Evolutionary conservation across 1,284 basidiomycete genomes (phyloP), one percentile per base, ranked within the genome.

Genomic region (Grifola frondosa): DNA sequence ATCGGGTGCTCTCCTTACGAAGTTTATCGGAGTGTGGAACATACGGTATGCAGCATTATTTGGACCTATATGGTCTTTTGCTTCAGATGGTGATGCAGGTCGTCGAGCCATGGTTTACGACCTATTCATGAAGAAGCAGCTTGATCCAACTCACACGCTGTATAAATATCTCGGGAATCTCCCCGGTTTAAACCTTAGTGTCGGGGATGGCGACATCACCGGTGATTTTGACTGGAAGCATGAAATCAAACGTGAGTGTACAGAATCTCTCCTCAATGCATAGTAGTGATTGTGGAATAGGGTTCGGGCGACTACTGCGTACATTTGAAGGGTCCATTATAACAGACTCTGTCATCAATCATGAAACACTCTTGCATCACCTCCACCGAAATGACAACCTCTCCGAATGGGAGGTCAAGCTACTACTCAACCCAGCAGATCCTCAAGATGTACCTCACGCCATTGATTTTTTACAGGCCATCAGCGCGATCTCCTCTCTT

Each of bases 81-180:
- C 57, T 0, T 61, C 57, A 0, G 61, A 66, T 38, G 58, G 62
- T 9, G 63, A 63, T 41, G 51, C 53, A 5, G 50, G 46, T 16
- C 52, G 58, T 0, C 48, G 56, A 3, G 48, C 49, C n/a, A 55
- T 58, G 21, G 23, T 63, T 1, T 60, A 59, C 30, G 23, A 49
- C 1, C 37, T 55, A 13, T 59, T 57, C 45, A 60, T 60, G 55
- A 16, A 43, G 29, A 12, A 37, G 8, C 8, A 16, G 4, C 23
- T 57, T 6, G 32, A 34, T 0, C 4, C 16, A 5, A 29, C 11
- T 5, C 39, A 50, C 30, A 24, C 30, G 2, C 29, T 59, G 1
- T 48, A 46, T 37, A 30, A 49, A 19, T 46, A 43, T 26, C 29
- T 59, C 5, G 32, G 36, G 8, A 29, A 45, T 20, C 30, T 56